phyloP scores from a whole-genome alignment of 1,139 yeast species.

The Pneumocystis canis region DNA sequence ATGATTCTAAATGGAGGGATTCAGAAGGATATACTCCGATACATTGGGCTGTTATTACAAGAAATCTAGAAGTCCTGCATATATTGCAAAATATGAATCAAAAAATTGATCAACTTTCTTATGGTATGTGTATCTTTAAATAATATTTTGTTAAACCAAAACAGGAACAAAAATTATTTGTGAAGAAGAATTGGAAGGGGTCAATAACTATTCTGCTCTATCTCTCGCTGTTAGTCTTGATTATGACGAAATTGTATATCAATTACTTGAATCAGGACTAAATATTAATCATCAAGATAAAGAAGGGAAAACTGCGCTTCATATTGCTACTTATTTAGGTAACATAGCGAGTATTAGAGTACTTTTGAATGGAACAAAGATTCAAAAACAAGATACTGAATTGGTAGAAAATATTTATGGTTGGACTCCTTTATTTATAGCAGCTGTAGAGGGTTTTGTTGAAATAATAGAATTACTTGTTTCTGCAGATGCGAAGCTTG shows the following conservation, averaged over 20 bases:
- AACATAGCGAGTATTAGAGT: conserved; percentile 39
- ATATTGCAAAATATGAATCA: conserved; percentile 12
- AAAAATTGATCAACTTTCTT: conserved; percentile 50
- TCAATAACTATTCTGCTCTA: neutral
- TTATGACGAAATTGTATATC: conserved; percentile 41
- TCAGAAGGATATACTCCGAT: conserved; percentile 70
- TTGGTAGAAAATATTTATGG: conserved; percentile 67
- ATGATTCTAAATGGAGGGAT: conserved; percentile 65
- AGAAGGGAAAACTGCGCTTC: conserved; percentile 68
- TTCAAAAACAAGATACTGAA: conserved; percentile 55
- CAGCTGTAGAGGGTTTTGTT: conserved; percentile 71
- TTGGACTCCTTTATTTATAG: conserved; percentile 88
- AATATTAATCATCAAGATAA: conserved; percentile 49
- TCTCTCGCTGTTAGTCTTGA: conserved; percentile 50
- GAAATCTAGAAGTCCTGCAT: conserved; percentile 38
- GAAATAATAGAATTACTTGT: conserved; percentile 45
- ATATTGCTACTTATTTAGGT: conserved; percentile 60
- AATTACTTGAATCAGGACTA: conserved; percentile 44
- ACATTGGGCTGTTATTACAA: conserved; percentile 68
- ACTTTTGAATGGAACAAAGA: conserved; percentile 30
- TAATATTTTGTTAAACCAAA: neutral
- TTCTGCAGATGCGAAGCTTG: conserved; percentile 37
- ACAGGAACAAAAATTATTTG: neutral
- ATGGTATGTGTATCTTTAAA: conserved; percentile 12
- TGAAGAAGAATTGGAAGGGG: neutral